A percentile compares a stretch with the other conserved stretches of the same genome.
phyloP scores from a whole-genome alignment of 176 grass and related monocot species.

The Alloteropsis semialata region DNA sequence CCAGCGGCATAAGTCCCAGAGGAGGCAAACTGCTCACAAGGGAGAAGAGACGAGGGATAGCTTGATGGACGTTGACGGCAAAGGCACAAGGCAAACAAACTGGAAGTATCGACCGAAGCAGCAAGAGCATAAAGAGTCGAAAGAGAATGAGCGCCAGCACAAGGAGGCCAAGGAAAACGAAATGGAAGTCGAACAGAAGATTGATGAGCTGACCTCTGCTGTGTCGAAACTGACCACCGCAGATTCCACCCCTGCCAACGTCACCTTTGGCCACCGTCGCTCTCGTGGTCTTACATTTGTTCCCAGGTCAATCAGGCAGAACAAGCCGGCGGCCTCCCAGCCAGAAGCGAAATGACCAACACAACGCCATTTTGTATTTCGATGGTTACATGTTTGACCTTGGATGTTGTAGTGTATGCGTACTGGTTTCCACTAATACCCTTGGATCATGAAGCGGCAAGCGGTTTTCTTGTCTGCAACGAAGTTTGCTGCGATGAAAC shows the following conservation, averaged over 20 bases:
- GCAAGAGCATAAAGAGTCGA: neutral
- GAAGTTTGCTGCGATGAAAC: neutral
- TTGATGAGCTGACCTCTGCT: constrained; percentile 63
- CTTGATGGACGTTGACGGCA: constrained; percentile 63
- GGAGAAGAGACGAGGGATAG: constrained; percentile 32
- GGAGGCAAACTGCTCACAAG: constrained; percentile 35
- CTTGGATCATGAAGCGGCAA: neutral
- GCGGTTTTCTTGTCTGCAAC: neutral
- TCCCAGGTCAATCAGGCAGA: constrained; percentile 68
- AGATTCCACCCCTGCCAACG: constrained; percentile 35
- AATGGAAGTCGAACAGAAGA: constrained; percentile 69
- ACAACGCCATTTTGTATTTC: neutral
- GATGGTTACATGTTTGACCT: neutral
- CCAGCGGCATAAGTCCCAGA: constrained; percentile 68
- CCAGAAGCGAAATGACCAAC: constrained; percentile 35
- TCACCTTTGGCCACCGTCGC: constrained; percentile 67
- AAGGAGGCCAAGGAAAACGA: constrained; percentile 36
- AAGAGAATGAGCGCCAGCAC: neutral
- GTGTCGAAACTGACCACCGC: constrained; percentile 69
- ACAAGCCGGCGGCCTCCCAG: constrained; percentile 43
- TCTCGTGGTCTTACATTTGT: constrained; percentile 66
- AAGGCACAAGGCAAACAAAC: constrained; percentile 24
- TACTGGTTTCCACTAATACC: neutral
- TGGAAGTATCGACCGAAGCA: constrained; percentile 42
- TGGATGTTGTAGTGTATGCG: neutral